Base-by-base conservation (phyloP, 2,329 filamentous ascomycete genomes). In the Grosmannia serpens region DNA sequence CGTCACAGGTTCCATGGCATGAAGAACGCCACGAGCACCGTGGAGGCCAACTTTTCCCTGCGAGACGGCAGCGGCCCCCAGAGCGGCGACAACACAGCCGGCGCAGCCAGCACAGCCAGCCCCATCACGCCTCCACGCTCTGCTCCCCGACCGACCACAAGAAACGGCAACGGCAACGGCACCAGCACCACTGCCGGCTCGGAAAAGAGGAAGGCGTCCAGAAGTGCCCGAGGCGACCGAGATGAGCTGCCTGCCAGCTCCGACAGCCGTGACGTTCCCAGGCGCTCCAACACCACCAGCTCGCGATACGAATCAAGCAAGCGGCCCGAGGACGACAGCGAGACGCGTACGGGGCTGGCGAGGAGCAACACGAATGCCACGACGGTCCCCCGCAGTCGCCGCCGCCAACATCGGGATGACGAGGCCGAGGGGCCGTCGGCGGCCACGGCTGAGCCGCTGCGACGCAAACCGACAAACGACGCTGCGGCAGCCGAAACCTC, bases 1-100 rank as follows among this genome's bases (percentile, higher is more conserved):
- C 56, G 62, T 57, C 65, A 62, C 65, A 68, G 67, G 64, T 67
- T 67, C 60, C 66, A 69, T 59, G 66, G 65, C 49, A 61, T 68
- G 56, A 64, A 66, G 64, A 64, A 67, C 59, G 67, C 59, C 47
- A 58, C 65, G 51, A 67, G 64, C 61, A 61, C 65, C 26, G 29
- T 69, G 46, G 66, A 69, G 61, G 54, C 67, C 53, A 66, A 64
- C 60, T 63, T 70, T 68, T 53, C 65, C 65, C 66, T 71, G 69
- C 64, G 64, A 67, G 61, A 71, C 66, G 53, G 70, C 69, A 52
- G 71, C 67, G 58, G 51, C 47, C 60, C 62, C 60, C 55, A 31
- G 68, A 58, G 15, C 50, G 60, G 46, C 38, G 54, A 50, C 50
- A 55, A 7, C 57, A 58, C 59, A 33, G 44, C 41, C 50, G n/a